A percentile compares a stretch with the other conserved stretches of the same genome.
Conservation (phyloP, 108 stramenopile species). For the Parmales sp. region DNA sequence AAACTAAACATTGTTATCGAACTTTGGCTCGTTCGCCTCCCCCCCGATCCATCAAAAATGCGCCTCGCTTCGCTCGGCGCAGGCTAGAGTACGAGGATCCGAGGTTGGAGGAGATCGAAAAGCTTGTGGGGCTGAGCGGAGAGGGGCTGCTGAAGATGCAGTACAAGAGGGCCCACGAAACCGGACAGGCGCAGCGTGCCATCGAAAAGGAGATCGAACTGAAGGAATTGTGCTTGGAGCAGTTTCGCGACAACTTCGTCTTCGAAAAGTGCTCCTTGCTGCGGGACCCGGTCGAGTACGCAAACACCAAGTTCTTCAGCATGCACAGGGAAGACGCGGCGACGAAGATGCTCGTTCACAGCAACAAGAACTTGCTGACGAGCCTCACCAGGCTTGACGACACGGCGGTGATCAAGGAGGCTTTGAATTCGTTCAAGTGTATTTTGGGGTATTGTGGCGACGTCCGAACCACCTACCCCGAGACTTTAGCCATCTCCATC, state of each 20-base stretch:
- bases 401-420: constrained; percentile 13
- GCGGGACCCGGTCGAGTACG: constrained; percentile 33
- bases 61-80: too few relatives aligned
- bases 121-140: constrained; percentile 26
- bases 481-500: constrained; percentile 22
- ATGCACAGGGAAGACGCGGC: constrained; percentile 25
- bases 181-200: constrained; percentile 33
- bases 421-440: constrained; percentile 11
- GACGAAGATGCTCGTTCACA: constrained; percentile 22
- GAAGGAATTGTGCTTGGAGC: constrained; percentile 39
- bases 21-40: too few relatives aligned
- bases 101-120: constrained; percentile 28
- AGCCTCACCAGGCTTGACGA: constrained; percentile 19
- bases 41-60: too few relatives aligned
- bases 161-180: constrained; percentile 36
- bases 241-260: constrained; percentile 22
- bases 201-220: constrained; percentile 43
- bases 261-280: constrained; percentile 24
- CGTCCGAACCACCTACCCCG: constrained; percentile 23
- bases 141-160: constrained; percentile 36
- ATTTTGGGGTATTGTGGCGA: constrained; percentile 24
- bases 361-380: constrained; percentile 8
- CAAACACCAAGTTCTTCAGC: constrained; percentile 26
- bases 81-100: constrained; percentile 14
- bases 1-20: too few relatives aligned